Evolutionary conservation across 768 basidiomycete genomes (phyloP), one percentile per base, ranked within the genome.

Genomic region (Lactarius hatsudake): DNA sequence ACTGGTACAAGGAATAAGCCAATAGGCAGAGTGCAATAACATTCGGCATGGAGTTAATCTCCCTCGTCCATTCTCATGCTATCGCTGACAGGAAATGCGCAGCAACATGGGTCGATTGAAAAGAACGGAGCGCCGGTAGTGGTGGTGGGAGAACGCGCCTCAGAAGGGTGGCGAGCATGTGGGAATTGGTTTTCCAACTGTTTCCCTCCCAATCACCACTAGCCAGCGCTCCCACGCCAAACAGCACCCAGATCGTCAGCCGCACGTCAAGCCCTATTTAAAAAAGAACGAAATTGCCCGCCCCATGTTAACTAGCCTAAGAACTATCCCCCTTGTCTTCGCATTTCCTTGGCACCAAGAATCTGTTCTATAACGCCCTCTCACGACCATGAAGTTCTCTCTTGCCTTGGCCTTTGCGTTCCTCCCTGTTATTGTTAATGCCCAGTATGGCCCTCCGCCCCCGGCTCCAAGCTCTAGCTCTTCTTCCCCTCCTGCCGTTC

Each of bases 351-450:
- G 3, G n/a, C 20, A 17, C 30, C 38, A 20, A 40, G 10, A 59
- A 20, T 32, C 9, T 0, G 28, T 15, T 13, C 43, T 57, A 18
- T 55, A 23, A 32, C 42, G 17, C 32, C 30, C 59, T 36, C 15
- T 53, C 40, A 18, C 40, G 28, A 62, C 58, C 62, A 78, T 76
- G 74, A 76, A 79, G 74, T 78, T 79, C 71, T 67, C 73, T 62
- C 58, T 72, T 51, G 59, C 75, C 17, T 51, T 74, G 61, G 64
- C 75, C 64, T 67, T 73, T 62, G 61, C 77, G 53, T 71, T 80
- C 60, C 78, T 72, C 57, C 59, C 74, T 26, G 73, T 73, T 62
- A 69, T 80, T 26, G 80, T 72, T 45, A 74, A 72, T 59, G 82
- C 82, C 10, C 83, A 83, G 70, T 79, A 78, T 68, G 77, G 38